A percentile compares a stretch with the other conserved stretches of the same genome.
Conservation (phyloP, 352 stramenopile species). For the Elongisporangium undulatum region DNA sequence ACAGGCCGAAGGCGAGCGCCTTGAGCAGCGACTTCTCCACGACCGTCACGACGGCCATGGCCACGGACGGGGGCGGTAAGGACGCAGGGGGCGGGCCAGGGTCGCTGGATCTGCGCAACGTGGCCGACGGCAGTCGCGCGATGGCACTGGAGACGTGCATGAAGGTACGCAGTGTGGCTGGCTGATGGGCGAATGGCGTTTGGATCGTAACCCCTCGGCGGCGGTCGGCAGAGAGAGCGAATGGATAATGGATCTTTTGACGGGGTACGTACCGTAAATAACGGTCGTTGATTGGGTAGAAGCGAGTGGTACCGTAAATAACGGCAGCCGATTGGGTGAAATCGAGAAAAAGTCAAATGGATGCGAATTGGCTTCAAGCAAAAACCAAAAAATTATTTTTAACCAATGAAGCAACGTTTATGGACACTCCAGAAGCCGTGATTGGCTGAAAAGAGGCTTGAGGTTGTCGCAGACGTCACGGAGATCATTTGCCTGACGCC, state of each 20-base stretch:
- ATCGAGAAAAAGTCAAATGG: not conserved
- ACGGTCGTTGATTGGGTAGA: not conserved
- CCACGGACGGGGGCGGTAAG: constrained; percentile 10
- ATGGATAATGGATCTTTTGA: not conserved
- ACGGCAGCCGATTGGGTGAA: not conserved
- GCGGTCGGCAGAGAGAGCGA: not conserved
- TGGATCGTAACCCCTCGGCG: not conserved
- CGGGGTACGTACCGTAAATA: not conserved
- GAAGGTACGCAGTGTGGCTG: not conserved
- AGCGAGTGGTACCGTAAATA: constrained; percentile 5
- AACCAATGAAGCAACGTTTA: not conserved
- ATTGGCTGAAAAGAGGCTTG: constrained; percentile 1
- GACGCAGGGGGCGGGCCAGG: too few relatives aligned
- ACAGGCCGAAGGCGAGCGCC: constrained; percentile 62
- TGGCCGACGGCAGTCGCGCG: not conserved
- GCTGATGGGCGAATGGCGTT: not conserved
- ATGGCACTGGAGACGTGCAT: not conserved
- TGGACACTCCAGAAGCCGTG: not conserved
- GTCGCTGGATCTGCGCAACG: not conserved
- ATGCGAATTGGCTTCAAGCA: not conserved
- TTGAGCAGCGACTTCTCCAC: constrained; percentile 62
- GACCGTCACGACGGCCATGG: constrained; percentile 41
- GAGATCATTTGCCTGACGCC: constrained; percentile 7
- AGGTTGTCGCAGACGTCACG: constrained; percentile 3
- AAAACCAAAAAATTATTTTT: not conserved